Conservation (phyloP, 179 eudicot genomes). For the Gypsophila paniculata region DNA sequence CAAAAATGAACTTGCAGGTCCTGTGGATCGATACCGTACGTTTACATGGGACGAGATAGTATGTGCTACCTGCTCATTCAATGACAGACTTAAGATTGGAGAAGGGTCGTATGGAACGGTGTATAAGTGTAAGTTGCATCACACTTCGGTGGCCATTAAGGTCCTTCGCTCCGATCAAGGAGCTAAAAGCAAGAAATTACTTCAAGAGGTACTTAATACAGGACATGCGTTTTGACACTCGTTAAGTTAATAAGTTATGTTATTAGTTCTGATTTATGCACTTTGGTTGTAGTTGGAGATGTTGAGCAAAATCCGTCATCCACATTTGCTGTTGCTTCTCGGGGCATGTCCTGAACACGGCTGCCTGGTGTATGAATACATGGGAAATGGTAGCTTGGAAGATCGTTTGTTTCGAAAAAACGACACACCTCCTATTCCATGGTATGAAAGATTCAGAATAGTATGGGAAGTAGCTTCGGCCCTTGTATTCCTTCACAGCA, state of each 20-base stretch:
- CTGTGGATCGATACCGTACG: conserved; percentile 47
- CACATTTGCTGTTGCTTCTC: conserved; percentile 71
- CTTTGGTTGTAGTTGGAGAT: conserved; percentile 57
- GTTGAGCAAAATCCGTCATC: conserved; percentile 77
- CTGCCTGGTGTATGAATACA: conserved; percentile 82
- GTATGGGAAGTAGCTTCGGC: conserved; percentile 92
- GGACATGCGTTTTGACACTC: not conserved
- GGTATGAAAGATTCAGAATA: conserved; percentile 76
- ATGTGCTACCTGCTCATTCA: conserved; percentile 60
- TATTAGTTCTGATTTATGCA: not conserved
- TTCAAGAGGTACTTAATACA: conserved; percentile 56
- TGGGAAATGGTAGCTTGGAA: conserved; percentile 84
- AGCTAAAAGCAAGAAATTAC: conserved; percentile 53
- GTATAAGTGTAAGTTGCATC: conserved; percentile 76
- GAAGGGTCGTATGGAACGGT: conserved; percentile 79
- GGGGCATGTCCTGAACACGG: conserved; percentile 77
- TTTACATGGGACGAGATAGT: conserved; percentile 79
- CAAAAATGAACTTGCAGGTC: conserved; percentile 44
- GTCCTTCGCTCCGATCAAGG: conserved; percentile 66
- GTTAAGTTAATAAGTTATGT: too few relatives aligned
- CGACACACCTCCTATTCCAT: conserved; percentile 59
- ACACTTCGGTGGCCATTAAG: conserved; percentile 78
- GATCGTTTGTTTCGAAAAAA: conserved; percentile 51
- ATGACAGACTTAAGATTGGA: conserved; percentile 60
- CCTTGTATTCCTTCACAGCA: conserved; percentile 69